Evolutionary conservation across 108 stramenopile genomes (phyloP).

Genomic region (Pseudonitzschia multistriata): DNA sequence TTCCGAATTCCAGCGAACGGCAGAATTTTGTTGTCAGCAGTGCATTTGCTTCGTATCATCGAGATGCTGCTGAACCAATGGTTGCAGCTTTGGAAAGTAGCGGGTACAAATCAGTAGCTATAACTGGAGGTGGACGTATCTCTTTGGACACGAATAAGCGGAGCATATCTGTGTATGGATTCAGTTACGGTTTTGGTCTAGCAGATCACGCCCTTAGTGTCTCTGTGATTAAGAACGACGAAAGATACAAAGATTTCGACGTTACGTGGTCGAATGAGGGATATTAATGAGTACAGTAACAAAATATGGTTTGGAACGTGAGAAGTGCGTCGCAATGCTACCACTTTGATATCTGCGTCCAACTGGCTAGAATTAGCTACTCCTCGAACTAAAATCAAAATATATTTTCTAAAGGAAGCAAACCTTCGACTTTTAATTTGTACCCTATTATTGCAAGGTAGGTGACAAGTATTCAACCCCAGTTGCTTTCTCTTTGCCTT

Average conservation of each 20-base stretch:
- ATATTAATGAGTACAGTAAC: conserved; percentile 35
- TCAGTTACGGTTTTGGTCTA: conserved; percentile 75
- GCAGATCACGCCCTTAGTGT: conserved; percentile 70
- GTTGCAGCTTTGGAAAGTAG: conserved; percentile 47
- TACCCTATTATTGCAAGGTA: background rate
- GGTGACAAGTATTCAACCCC: background rate
- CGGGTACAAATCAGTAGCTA: conserved; percentile 61
- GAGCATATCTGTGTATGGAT: conserved; percentile 71
- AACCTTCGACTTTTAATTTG: background rate
- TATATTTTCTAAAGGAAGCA: too few relatives aligned
- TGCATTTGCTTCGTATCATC: conserved; percentile 63
- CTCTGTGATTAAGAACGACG: conserved; percentile 54
- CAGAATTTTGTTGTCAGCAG: conserved; percentile 66
- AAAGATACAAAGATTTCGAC: conserved; percentile 48
- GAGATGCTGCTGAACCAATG: conserved; percentile 76
- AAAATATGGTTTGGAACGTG: background rate
- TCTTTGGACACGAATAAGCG: conserved; percentile 39
- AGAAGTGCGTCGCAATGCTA: too few relatives aligned
- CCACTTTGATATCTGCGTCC: too few relatives aligned
- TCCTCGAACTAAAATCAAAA: too few relatives aligned
- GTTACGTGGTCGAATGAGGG: conserved; percentile 71
- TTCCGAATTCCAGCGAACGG: conserved; percentile 22
- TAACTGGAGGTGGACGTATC: conserved; percentile 80
- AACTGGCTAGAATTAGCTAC: too few relatives aligned
- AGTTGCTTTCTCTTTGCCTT: background rate